Evolutionary conservation across 331 rosid species (phyloP).

Genomic region (Acacia pycnantha): DNA sequence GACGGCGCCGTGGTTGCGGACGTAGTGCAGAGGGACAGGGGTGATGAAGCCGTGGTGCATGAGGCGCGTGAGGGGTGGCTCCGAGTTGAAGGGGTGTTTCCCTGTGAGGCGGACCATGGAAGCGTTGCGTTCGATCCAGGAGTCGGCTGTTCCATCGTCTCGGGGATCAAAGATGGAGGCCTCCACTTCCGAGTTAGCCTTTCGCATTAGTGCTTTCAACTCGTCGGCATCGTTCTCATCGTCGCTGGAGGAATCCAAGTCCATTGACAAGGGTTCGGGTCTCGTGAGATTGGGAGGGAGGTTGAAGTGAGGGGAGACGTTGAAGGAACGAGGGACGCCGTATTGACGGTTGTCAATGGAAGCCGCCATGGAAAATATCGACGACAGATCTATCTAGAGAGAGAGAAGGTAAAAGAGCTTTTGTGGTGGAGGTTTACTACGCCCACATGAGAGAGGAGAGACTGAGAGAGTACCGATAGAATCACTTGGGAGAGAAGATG

Average conservation of each 20-base stretch:
- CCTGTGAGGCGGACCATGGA: conserved; percentile 74
- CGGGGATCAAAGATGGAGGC: conserved; percentile 55
- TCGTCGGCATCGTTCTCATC: conserved; percentile 39
- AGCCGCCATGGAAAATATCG: conserved; percentile 51
- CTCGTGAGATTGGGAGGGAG: conserved; percentile 16
- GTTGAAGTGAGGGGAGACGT: conserved; percentile 18
- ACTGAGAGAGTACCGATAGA: not conserved
- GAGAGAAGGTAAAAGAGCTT: not conserved
- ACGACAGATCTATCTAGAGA: not conserved
- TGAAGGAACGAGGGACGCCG: conserved; percentile 43
- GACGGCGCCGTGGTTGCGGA: conserved; percentile 78
- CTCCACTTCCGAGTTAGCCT: conserved; percentile 50
- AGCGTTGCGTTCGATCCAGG: conserved; percentile 69
- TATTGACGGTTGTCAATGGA: conserved; percentile 55
- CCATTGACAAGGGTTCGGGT: not conserved
- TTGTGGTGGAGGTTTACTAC: not conserved
- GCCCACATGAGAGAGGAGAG: not conserved
- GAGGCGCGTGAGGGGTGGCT: conserved; percentile 60
- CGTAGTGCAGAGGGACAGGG: conserved; percentile 80
- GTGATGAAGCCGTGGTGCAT: conserved; percentile 88
- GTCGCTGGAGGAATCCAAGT: conserved; percentile 46
- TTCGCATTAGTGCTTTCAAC: conserved; percentile 27
- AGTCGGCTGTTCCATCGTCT: conserved; percentile 72
- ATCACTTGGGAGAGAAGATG: not conserved
- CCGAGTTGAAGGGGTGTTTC: conserved; percentile 82